Percentiles rank a stretch among this genome's conserved stretches.
Conservation (phyloP, 148 eudicot species). For the Spergularia marina region DNA sequence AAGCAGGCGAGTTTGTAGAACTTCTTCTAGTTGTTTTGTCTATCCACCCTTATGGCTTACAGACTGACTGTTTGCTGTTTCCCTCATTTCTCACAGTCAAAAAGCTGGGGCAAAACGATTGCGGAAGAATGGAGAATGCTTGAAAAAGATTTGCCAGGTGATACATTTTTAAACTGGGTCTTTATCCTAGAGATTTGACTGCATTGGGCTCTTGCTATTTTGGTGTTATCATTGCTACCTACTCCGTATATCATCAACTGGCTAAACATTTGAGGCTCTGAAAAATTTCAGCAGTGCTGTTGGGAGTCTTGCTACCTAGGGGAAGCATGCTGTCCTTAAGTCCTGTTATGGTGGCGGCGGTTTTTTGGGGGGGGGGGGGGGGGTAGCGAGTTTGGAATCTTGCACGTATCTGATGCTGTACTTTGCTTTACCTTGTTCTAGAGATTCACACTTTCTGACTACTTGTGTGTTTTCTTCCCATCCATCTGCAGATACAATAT, state of each 20-base stretch:
- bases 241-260: no score
- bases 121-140: conserved; percentile 87
- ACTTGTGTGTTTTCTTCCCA: neutral
- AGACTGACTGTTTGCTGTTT: conserved; percentile 15
- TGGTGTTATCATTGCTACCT: no score
- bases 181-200: neutral
- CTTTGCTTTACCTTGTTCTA: neutral
- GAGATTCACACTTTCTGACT: neutral
- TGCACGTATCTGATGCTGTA: neutral
- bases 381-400: neutral
- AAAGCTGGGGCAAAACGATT: conserved; percentile 65
- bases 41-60: neutral
- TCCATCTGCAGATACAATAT: conserved; percentile 53
- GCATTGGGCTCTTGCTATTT: neutral
- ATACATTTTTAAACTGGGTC: conserved; percentile 20
- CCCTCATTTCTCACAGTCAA: conserved; percentile 45
- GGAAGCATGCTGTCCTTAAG: neutral
- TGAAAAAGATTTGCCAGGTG: conserved; percentile 82
- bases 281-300: neutral
- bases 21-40: conserved; percentile 7
- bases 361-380: no score
- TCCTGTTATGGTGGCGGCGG: no score
- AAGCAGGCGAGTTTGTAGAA: conserved; percentile 38
- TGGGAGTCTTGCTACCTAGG: neutral
- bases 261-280: neutral